Conservation (phyloP, 495 filamentous ascomycete species). For the Lineolata rhizophorae region DNA sequence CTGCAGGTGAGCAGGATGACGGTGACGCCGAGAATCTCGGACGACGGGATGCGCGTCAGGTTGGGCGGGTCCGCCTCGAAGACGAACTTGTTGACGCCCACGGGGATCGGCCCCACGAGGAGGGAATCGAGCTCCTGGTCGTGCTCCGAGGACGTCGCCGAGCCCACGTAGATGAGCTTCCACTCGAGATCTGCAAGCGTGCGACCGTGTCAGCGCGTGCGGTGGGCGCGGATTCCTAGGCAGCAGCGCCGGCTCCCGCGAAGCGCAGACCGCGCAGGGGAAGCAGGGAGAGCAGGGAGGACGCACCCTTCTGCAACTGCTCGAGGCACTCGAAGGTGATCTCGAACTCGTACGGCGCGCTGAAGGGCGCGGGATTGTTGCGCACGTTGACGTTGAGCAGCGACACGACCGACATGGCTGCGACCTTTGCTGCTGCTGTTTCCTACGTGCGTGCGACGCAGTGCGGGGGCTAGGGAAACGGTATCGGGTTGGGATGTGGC, state of each 20-base stretch:
- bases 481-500: too few species aligned
- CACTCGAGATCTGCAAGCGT: slow-evolving; percentile 95
- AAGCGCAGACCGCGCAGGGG: not conserved
- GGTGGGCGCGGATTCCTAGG: too few species aligned
- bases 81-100: slow-evolving; percentile 95
- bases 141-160: slow-evolving; percentile 90
- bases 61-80: slow-evolving; percentile 90
- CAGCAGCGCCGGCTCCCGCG: slow-evolving; percentile 6
- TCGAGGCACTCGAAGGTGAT: slow-evolving; percentile 98
- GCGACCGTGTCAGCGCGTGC: too few species aligned
- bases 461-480: too few species aligned
- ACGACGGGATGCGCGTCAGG: slow-evolving; percentile 68
- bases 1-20: slow-evolving; percentile 92
- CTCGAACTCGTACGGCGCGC: slow-evolving; percentile 78
- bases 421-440: too few species aligned
- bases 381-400: slow-evolving; percentile 82
- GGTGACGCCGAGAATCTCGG: slow-evolving; percentile 90
- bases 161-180: slow-evolving; percentile 97
- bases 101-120: slow-evolving; percentile 86
- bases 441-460: too few species aligned
- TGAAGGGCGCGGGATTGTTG: slow-evolving; percentile 90
- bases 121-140: slow-evolving; percentile 96
- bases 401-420: slow-evolving; percentile 98
- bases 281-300: slow-evolving; percentile 38
- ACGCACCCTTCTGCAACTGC: slow-evolving; percentile 69